Conservation (phyloP, 108 stramenopile species). For the Nitzschia palea region DNA sequence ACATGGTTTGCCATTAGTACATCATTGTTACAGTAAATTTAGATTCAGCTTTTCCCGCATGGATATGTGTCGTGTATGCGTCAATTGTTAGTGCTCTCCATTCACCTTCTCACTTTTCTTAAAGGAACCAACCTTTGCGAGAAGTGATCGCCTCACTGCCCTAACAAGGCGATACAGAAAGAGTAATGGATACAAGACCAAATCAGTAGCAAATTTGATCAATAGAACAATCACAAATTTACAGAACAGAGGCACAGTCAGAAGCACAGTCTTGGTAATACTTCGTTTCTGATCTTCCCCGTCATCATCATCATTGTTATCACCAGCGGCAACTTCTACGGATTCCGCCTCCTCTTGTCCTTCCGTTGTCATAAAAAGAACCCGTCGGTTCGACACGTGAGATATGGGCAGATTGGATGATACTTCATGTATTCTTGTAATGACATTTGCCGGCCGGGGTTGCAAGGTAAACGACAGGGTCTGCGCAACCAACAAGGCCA, state of each 20-base stretch:
- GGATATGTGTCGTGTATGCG: too few relatives aligned
- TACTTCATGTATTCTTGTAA: background rate
- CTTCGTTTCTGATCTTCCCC: slow-evolving; percentile 2
- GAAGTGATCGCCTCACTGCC: slow-evolving; percentile 42
- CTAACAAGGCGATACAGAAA: slow-evolving; percentile 53
- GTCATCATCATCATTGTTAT: slow-evolving; percentile 2
- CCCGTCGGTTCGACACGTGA: background rate
- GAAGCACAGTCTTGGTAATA: slow-evolving; percentile 13
- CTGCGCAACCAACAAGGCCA: background rate
- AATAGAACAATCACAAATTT: slow-evolving; percentile 66
- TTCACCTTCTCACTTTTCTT: background rate
- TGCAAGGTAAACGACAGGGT: background rate
- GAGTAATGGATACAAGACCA: slow-evolving; percentile 60
- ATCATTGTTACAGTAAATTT: too few relatives aligned
- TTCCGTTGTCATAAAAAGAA: background rate
- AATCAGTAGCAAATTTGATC: slow-evolving; percentile 70
- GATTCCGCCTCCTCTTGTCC: background rate
- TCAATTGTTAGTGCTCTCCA: slow-evolving; percentile 18
- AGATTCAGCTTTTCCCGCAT: too few relatives aligned
- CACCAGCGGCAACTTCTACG: background rate
- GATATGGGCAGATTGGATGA: background rate
- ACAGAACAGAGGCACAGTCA: slow-evolving; percentile 46
- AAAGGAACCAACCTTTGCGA: slow-evolving; percentile 24
- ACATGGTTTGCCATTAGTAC: too few relatives aligned
- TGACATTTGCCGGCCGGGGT: background rate